Evolutionary conservation across 2,329 filamentous ascomycete genomes (phyloP).

Genomic region (Botrytis fragariae): DNA sequence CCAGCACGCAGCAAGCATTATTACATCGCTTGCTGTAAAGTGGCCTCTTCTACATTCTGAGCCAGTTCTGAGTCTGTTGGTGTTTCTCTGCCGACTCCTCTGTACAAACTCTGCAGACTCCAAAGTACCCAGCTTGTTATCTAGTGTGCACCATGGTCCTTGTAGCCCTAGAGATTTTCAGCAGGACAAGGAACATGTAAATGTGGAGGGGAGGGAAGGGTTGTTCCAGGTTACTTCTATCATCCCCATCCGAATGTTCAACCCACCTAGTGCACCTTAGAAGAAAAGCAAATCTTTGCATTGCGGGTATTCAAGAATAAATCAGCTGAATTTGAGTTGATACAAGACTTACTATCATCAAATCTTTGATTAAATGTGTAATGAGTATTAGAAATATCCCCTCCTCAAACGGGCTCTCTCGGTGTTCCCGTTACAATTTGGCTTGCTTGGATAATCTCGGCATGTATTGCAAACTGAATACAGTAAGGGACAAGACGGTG

Average conservation of each 20-base stretch:
- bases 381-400: background rate
- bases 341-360: background rate
- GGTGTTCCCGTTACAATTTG: conserved; percentile 5
- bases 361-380: background rate
- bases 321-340: background rate
- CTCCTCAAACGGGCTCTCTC: background rate
- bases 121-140: background rate
- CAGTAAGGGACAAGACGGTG: background rate
- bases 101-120: background rate
- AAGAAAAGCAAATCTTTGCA: background rate
- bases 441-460: conserved; percentile 3
- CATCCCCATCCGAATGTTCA: background rate
- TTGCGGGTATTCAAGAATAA: background rate
- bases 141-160: background rate
- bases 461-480: background rate
- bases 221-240: background rate
- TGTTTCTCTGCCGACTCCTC: background rate
- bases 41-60: background rate
- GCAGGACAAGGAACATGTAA: conserved; percentile 2
- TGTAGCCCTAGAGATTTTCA: conserved; percentile 1
- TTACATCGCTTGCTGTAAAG: background rate
- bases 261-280: background rate
- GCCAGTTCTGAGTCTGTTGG: background rate
- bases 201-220: background rate
- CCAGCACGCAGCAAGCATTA: background rate